Evolutionary conservation across 805 yeast genomes (phyloP), one percentile per base, ranked within the genome.

Genomic region (Lachancea nothofagi): DNA sequence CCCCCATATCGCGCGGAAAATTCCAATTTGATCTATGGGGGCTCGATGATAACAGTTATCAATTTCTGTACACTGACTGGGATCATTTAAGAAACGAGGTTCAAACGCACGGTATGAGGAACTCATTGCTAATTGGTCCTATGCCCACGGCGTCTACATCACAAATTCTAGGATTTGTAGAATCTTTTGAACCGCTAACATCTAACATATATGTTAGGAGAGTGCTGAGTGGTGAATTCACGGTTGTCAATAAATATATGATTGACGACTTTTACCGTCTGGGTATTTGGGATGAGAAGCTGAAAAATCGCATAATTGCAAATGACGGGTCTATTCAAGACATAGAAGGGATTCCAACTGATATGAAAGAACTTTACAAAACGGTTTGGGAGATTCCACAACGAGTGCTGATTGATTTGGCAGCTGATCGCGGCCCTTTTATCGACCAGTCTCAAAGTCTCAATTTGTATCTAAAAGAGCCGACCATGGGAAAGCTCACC

Each of bases 91-190:
- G 81, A 60, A 63, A 62, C 7, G 66, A 72, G 28, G 69, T 90
- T 43, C 62, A 64, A 25, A 60, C 64, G 43, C 58, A 75, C 52
- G 97, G 97, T 20, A 53, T 89, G 25, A 70, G 97, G 54, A 89
- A 89, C 65, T 89, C 97, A 2, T 64, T 89, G 37, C 62, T 88
- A 10, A 89, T 89, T 18, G 96, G 93, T 0, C 93, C 96, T 36
- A 89, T 89, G 97, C 97, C 97, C 15, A 89, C 97, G 8, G 97
- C 97, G 1, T 87, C 97, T 0, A 90, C 97, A 1, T 90, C 97
- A 2, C 96, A 88, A 66, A 88, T 89, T 32, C 70, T 89, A 38
- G 97, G 97, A 24, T 85, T 74, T 68, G 88, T 79, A 52, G 97
- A 89, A 66, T 89, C 96, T 63, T 89, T 89, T 61, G 97, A 90